These are phyloP conservation scores for Fusarium caatingaense DNA, from an alignment of 2,329 filamentous ascomycete species.

Conservation along the genomic window DNA sequence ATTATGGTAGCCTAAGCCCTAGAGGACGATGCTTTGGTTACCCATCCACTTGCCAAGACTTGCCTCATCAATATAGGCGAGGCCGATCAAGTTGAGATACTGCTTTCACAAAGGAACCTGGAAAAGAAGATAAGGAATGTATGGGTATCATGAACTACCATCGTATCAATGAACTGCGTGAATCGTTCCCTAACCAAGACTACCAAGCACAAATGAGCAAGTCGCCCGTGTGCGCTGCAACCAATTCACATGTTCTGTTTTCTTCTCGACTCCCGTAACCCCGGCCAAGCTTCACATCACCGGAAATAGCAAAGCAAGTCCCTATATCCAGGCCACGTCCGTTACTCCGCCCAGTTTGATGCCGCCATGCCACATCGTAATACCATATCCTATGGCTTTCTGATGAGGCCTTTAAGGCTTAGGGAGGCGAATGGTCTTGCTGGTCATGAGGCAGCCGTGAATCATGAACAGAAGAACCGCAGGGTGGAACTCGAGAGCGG, in stretches of 20 bases:
- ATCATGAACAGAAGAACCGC: slow-evolving; percentile 81
- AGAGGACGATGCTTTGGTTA: too few relatives aligned
- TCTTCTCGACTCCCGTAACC: slow-evolving; percentile 3
- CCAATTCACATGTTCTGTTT: slow-evolving; percentile 10
- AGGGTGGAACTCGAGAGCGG: slow-evolving; percentile 84
- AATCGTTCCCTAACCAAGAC: slow-evolving; percentile 41
- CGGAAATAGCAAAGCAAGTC: slow-evolving; percentile 2
- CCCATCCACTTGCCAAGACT: neutral
- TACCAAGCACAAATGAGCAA: slow-evolving; percentile 24
- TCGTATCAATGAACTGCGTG: slow-evolving; percentile 43
- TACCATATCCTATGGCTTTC: slow-evolving; percentile 32
- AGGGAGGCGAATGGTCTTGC: slow-evolving; percentile 92
- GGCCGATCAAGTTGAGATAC: neutral
- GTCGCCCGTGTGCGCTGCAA: slow-evolving; percentile 3
- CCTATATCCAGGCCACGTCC: slow-evolving; percentile 4
- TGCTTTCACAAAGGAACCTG: neutral
- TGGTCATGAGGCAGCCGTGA: slow-evolving; percentile 95
- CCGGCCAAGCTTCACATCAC: neutral
- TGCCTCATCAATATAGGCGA: neutral
- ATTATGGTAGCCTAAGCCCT: too few relatives aligned
- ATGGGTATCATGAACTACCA: slow-evolving; percentile 46
- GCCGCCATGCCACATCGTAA: slow-evolving; percentile 7
- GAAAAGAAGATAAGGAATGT: slow-evolving; percentile 26
- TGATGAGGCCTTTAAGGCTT: slow-evolving; percentile 71
- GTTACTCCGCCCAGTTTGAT: slow-evolving; percentile 1